Percentiles rank a stretch among this genome's conserved stretches.
phyloP scores from a whole-genome alignment of 352 stramenopile genomes.

The Pythium sp. region DNA sequence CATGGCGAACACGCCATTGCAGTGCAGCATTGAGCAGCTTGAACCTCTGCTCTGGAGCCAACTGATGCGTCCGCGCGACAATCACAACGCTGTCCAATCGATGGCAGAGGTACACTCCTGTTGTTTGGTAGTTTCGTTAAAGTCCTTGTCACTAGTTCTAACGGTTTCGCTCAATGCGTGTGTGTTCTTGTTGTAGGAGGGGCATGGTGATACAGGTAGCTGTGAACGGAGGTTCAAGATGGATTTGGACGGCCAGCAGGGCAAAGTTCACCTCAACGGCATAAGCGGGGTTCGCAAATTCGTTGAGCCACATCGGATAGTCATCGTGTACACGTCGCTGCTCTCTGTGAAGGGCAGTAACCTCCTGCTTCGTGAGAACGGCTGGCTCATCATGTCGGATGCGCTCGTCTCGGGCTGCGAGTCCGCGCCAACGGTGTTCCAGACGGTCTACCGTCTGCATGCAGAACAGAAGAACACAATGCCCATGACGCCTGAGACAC shows the following conservation, averaged over 20 bases:
- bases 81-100: not conserved
- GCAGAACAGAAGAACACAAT: not conserved
- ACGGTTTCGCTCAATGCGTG: not conserved
- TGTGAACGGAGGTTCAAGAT: not conserved
- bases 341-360: not conserved
- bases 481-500: not conserved
- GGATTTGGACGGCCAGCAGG: not conserved
- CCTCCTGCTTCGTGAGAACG: slow-evolving; percentile 12
- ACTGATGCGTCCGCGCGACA: not conserved
- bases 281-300: not conserved
- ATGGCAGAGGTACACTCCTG: not conserved
- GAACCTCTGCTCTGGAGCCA: not conserved
- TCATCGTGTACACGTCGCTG: slow-evolving; percentile 8
- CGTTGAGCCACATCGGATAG: slow-evolving; percentile 5
- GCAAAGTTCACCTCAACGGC: not conserved
- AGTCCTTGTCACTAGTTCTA: not conserved
- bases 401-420: not conserved
- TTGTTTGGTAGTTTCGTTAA: not conserved
- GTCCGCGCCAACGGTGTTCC: slow-evolving; percentile 7
- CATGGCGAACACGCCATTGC: slow-evolving; percentile 7
- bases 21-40: not conserved
- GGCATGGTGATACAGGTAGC: not conserved
- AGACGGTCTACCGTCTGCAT: slow-evolving; percentile 1
- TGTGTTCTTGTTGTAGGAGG: not conserved
- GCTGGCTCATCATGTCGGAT: slow-evolving; percentile 13